A percentile compares a stretch with the other conserved stretches of the same genome.
Evolutionary conservation across 1,284 basidiomycete genomes (phyloP).

Genomic region (Malassezia japonica): DNA sequence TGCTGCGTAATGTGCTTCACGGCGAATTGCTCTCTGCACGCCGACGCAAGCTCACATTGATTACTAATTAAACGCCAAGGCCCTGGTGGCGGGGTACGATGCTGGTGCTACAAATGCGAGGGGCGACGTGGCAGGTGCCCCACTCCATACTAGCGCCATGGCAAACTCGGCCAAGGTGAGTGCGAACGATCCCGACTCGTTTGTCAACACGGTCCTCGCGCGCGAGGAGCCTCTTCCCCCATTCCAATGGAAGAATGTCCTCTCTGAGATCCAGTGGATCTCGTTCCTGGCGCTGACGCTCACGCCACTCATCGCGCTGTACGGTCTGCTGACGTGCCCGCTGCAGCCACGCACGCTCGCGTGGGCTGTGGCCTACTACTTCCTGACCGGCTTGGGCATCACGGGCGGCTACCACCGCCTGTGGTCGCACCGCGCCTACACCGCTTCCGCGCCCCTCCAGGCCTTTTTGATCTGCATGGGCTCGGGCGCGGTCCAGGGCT

Average conservation of each 20-base stretch:
- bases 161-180: no score
- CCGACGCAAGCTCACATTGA: no score
- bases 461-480: conserved; percentile 44
- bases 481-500: conserved; percentile 43
- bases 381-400: conserved; percentile 44
- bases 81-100: no score
- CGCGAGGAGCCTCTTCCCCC: conserved; percentile 39
- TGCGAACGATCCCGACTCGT: no score
- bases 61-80: no score
- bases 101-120: no score
- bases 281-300: conserved; percentile 38
- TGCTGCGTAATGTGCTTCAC: no score
- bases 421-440: conserved; percentile 46
- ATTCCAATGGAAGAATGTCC: conserved; percentile 35
- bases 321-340: conserved; percentile 37
- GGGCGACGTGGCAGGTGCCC: no score
- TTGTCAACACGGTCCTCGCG: conserved; percentile 17
- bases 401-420: conserved; percentile 46
- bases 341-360: conserved; percentile 25
- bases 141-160: no score
- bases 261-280: conserved; percentile 46
- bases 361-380: conserved; percentile 41
- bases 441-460: conserved; percentile 33
- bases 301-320: conserved; percentile 35
- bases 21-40: no score